Evolutionary conservation across 345 rosid genomes (phyloP).

Genomic region (Conringia planisiliqua): DNA sequence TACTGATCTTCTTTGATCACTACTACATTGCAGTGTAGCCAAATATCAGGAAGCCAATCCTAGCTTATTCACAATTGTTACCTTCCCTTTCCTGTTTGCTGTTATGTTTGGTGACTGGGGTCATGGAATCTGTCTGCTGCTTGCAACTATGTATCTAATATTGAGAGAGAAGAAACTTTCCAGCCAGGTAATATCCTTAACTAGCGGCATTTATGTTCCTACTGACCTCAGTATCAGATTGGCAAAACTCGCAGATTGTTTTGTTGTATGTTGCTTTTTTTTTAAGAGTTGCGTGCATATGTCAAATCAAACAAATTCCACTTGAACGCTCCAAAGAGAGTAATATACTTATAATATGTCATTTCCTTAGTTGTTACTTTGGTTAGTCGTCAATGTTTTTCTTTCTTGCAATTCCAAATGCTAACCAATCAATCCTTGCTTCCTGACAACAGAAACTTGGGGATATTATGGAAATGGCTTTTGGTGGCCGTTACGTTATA

Average conservation of each 20-base stretch:
- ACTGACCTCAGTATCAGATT: neutral
- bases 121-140: constrained; percentile 93
- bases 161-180: constrained; percentile 87
- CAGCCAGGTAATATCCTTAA: constrained; percentile 62
- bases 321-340: neutral
- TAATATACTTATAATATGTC: neutral
- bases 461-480: constrained; percentile 93
- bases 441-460: constrained; percentile 71
- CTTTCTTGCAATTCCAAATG: constrained; percentile 5
- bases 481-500: constrained; percentile 97
- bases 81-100: constrained; percentile 97
- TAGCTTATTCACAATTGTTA: constrained; percentile 79
- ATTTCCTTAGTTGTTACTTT: too few relatives aligned
- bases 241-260: neutral
- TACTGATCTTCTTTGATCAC: neutral
- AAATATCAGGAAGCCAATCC: constrained; percentile 96
- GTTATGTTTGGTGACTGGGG: constrained; percentile 99
- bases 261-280: neutral
- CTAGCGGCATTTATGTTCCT: neutral
- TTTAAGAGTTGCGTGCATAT: neutral
- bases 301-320: neutral
- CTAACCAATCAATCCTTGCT: constrained; percentile 15
- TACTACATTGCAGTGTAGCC: constrained; percentile 66
- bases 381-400: too few relatives aligned
- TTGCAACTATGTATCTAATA: constrained; percentile 59